Conservation (phyloP, 495 filamentous ascomycete genomes). For the Viridothelium virens region DNA sequence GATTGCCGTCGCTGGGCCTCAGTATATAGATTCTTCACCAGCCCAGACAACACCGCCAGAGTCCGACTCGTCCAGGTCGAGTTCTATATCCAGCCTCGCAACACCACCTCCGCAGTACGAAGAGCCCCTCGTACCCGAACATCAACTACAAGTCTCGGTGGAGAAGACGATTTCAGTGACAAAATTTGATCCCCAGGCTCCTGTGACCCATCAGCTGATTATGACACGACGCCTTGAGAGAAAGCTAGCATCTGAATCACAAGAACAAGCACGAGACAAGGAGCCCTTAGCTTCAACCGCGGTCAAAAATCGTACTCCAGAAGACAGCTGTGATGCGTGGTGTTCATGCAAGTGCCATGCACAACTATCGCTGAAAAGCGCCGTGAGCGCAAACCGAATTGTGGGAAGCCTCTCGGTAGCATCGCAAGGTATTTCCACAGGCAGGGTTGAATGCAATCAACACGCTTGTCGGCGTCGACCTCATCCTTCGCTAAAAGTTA, state of each 20-base stretch:
- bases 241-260: neutral
- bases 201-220: constrained; percentile 1
- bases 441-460: neutral
- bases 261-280: neutral
- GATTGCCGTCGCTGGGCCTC: neutral
- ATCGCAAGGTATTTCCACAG: constrained; percentile 1
- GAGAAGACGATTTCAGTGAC: constrained; percentile 7
- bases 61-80: neutral
- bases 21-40: neutral
- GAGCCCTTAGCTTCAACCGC: neutral
- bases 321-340: neutral
- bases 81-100: neutral
- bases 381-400: constrained; percentile 2
- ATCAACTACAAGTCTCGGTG: neutral
- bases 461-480: constrained; percentile 6
- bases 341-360: constrained; percentile 9
- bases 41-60: neutral
- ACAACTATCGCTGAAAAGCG: neutral
- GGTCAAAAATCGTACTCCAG: neutral
- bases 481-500: constrained; percentile 1
- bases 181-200: neutral
- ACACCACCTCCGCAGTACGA: constrained; percentile 2
- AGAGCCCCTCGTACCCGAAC: neutral
- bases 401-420: constrained; percentile 4
- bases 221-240: neutral